Evolutionary conservation across 345 rosid species (phyloP), one percentile per base, ranked within the genome.

Genomic region (Eutrema heterophyllum): DNA sequence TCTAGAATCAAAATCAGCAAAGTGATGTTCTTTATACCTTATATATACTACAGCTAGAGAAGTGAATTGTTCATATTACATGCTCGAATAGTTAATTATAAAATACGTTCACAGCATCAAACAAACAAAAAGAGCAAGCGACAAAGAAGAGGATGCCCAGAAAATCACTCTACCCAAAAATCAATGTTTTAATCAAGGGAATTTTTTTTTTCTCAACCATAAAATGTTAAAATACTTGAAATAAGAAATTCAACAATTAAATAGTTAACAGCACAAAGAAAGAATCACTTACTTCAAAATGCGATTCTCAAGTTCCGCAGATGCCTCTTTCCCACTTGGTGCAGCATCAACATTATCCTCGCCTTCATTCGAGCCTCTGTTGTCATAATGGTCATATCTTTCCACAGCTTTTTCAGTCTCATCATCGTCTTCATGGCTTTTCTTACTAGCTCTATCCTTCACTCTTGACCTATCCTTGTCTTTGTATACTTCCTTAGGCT

Each of bases 271-370:
- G 48, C 49, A 46, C 35, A 15, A 67, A 26, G 30, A 49, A 27
- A 35, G 58, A 54, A 76, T 45, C 41, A 83, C 88, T 86, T 78
- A 88, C 98, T 81, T 90, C 73, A 72, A 66, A 71, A 95, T 88
- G 62, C 96, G 93, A 49, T 82, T 84, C 83, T 74, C 79, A 18
- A 92, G 77, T 45, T 77, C 89, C 14, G 86, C 8, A 62, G 90
- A 52, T 58, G 60, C 32, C 27, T 67, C 78, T 73, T n/a, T n/a
- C n/a, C n/a, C n/a, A n/a, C n/a, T n/a, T n/a, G n/a, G n/a, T n/a
- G n/a, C n/a, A n/a, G n/a, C n/a, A n/a, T n/a, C n/a, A n/a, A n/a
- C n/a, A n/a, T n/a, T n/a, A n/a, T n/a, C n/a, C n/a, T n/a, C n/a
- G n/a, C n/a, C n/a, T n/a, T n/a, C n/a, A n/a, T n/a, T n/a, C n/a